These are phyloP conservation scores for Tephrocybe rancida DNA, from an alignment of 768 basidiomycete species.

Conservation along the genomic window DNA sequence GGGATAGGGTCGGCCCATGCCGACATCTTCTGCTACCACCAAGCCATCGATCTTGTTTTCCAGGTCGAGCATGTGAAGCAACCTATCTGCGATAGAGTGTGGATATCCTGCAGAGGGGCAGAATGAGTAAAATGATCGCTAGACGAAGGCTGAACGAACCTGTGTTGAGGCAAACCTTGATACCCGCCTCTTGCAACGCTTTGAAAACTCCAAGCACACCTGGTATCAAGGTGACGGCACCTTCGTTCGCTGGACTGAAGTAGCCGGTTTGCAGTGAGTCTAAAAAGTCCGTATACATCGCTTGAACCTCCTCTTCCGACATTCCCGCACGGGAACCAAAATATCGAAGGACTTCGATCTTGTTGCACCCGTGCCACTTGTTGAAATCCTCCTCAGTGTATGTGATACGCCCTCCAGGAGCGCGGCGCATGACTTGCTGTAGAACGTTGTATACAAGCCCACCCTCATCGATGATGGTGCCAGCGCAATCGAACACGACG, in stretches of 20 bases:
- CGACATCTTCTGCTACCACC: conserved; percentile 15
- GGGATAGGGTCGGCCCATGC: conserved; percentile 14
- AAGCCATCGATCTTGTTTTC: conserved; percentile 11
- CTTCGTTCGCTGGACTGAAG: conserved; percentile 9
- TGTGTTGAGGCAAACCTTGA: conserved; percentile 15
- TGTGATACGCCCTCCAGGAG: conserved; percentile 3
- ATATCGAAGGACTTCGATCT: conserved; percentile 10
- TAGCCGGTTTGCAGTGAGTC: conserved; percentile 1
- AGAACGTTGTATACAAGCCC: conserved; percentile 12
- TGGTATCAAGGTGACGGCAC: conserved; percentile 3
- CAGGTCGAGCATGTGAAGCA: conserved; percentile 1
- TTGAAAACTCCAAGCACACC: conserved; percentile 6
- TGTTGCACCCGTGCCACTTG: conserved; percentile 13
- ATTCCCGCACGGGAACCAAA: conserved; percentile 13
- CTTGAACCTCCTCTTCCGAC: conserved; percentile 10
- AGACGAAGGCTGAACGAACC: not conserved
- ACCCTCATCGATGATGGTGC: conserved; percentile 14
- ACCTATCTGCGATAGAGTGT: conserved; percentile 11
- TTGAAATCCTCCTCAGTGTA: conserved; percentile 12
- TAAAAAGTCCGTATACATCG: conserved; percentile 11
- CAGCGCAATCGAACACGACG: conserved; percentile 15
- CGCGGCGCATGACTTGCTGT: conserved; percentile 12
- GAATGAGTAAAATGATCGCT: not conserved
- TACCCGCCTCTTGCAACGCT: conserved; percentile 5
- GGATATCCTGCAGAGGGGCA: conserved; percentile 4